A percentile compares a stretch with the other conserved stretches of the same genome.
These are phyloP conservation scores for Pyrenophora seminiperda DNA, from an alignment of 2,329 filamentous ascomycete species.

Conservation along the genomic window DNA sequence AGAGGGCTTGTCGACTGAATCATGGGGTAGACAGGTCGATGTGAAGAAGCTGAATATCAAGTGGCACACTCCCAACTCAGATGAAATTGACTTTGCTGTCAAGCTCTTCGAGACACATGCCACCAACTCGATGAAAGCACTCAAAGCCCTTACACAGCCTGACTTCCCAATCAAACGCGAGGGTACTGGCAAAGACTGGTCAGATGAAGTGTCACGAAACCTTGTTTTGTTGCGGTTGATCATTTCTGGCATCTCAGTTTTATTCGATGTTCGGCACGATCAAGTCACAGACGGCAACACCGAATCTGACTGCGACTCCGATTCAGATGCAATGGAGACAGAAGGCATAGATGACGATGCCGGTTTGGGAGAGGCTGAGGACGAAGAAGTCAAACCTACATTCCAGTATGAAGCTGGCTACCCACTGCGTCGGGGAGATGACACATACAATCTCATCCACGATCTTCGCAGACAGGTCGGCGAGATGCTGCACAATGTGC, in stretches of 20 bases:
- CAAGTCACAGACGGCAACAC: constrained; percentile 40
- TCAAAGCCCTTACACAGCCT: constrained; percentile 80
- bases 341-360: constrained; percentile 56
- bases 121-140: constrained; percentile 72
- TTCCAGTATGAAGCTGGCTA: constrained; percentile 92
- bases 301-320: constrained; percentile 58
- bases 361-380: constrained; percentile 69
- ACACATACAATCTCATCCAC: constrained; percentile 74
- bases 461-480: constrained; percentile 80
- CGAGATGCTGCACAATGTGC: constrained; percentile 78
- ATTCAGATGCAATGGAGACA: constrained; percentile 50
- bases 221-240: constrained; percentile 87
- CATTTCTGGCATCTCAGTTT: constrained; percentile 83
- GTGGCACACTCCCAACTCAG: constrained; percentile 83
- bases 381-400: constrained; percentile 81
- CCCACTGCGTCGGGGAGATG: constrained; percentile 66
- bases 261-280: constrained; percentile 74
- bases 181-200: constrained; percentile 98
- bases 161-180: constrained; percentile 83
- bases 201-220: constrained; percentile 90
- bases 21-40: constrained; percentile 83
- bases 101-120: constrained; percentile 87
- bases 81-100: constrained; percentile 86
- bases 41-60: constrained; percentile 79
- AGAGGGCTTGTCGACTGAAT: constrained; percentile 72